These are phyloP conservation scores for Bipolaris zeicola DNA, from an alignment of 2,329 filamentous ascomycete species.

Conservation along the genomic window DNA sequence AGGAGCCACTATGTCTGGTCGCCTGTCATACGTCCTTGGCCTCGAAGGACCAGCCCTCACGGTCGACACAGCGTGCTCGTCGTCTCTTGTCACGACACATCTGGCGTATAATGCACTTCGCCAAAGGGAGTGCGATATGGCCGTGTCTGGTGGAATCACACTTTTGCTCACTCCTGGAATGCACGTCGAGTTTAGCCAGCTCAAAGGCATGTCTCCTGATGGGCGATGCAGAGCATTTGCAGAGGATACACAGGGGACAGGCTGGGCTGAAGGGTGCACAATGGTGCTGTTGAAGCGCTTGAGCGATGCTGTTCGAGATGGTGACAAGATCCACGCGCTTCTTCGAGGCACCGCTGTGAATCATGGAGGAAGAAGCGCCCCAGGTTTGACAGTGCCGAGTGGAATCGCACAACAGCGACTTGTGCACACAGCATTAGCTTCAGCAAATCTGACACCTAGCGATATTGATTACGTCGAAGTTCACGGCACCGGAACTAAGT, in stretches of 20 bases:
- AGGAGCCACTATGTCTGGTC: neutral
- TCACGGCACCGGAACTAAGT: neutral
- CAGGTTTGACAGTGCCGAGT: neutral
- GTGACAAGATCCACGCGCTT: neutral
- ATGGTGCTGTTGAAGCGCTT: neutral
- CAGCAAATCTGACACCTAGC: neutral
- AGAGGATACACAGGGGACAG: neutral
- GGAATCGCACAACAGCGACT: neutral
- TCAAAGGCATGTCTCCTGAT: neutral
- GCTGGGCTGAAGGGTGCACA: neutral
- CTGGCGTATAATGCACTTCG: neutral
- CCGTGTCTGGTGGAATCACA: neutral
- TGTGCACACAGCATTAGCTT: neutral
- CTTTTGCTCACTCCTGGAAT: neutral
- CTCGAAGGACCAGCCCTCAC: neutral
- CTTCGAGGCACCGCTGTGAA: neutral
- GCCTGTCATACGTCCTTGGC: neutral
- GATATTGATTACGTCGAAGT: neutral
- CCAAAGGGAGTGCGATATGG: neutral
- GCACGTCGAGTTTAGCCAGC: neutral
- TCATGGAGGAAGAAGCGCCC: neutral
- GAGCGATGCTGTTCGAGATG: neutral
- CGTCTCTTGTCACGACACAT: neutral
- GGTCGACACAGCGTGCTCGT: neutral
- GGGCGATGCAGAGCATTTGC: neutral